Conservation (phyloP, 768 basidiomycete species). For the Auricularia cornea region DNA sequence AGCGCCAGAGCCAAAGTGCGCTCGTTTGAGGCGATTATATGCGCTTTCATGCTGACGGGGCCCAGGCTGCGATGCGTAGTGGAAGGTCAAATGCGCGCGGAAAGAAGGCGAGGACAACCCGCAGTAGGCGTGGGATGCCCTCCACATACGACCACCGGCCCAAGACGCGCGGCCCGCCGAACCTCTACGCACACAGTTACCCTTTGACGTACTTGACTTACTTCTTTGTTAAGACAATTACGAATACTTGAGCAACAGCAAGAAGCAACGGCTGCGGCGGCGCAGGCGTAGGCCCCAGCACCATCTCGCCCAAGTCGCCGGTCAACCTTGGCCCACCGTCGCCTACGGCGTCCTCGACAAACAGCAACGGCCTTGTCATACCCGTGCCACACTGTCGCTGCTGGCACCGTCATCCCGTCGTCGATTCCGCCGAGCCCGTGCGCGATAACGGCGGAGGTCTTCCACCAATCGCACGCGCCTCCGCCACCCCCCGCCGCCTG, state of each 20-base stretch:
- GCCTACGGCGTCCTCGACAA: neutral
- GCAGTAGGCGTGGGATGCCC: constrained; percentile 71
- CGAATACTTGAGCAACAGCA: constrained; percentile 65
- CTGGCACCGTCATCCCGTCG: neutral
- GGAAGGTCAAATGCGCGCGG: constrained; percentile 19
- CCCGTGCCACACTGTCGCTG: neutral
- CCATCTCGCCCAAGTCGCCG: neutral
- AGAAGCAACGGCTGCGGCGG: constrained; percentile 48
- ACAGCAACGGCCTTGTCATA: neutral
- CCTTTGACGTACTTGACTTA: neutral
- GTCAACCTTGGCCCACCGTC: neutral
- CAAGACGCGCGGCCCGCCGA: constrained; percentile 88
- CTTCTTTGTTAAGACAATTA: constrained; percentile 47
- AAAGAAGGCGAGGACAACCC: constrained; percentile 34
- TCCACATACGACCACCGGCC: constrained; percentile 92
- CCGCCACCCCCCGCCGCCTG: constrained; percentile 31
- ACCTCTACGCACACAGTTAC: constrained; percentile 47
- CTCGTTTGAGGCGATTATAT: neutral
- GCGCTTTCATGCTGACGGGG: neutral
- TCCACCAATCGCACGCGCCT: constrained; percentile 35
- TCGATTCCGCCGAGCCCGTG: constrained; percentile 59
- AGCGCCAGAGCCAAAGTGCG: constrained; percentile 9
- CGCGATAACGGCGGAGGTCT: constrained; percentile 61
- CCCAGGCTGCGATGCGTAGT: constrained; percentile 16
- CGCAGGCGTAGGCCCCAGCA: neutral